Conservation (phyloP, 2,329 filamentous ascomycete species). For the Sphaerulina populicola region DNA sequence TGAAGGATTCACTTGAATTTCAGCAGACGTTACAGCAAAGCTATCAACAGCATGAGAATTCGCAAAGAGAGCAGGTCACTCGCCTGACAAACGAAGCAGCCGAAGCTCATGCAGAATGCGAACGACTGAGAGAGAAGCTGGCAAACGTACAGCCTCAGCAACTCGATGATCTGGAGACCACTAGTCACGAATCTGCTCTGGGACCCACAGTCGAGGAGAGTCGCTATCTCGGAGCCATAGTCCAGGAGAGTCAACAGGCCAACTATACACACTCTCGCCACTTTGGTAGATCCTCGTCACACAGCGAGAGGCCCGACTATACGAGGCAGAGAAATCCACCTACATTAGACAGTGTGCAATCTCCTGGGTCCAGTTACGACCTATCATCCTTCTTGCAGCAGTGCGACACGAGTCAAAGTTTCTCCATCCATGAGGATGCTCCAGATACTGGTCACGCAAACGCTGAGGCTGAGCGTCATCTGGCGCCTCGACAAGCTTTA, state of each 20-base stretch:
- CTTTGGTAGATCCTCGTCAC: neutral
- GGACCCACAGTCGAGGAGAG: neutral
- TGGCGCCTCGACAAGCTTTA: neutral
- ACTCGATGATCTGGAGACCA: too few relatives aligned
- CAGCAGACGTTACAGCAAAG: neutral
- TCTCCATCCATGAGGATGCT: constrained; percentile 1
- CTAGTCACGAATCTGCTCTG: neutral
- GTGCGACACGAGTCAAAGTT: constrained; percentile 2
- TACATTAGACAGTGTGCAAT: neutral
- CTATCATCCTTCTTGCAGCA: constrained; percentile 1
- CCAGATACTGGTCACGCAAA: neutral
- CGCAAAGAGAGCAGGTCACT: neutral
- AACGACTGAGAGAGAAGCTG: constrained; percentile 1
- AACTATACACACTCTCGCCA: neutral
- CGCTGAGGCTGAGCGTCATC: neutral
- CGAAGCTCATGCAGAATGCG: constrained; percentile 1
- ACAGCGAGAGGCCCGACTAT: neutral
- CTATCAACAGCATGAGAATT: neutral
- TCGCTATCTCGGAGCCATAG: neutral
- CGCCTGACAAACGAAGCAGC: neutral
- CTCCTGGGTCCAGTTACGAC: neutral
- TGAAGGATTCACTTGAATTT: neutral
- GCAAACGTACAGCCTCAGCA: neutral
- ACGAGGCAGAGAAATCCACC: neutral
- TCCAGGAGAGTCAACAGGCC: neutral